Evolutionary conservation across 495 filamentous ascomycete species (phyloP), one percentile per base, ranked within the genome.

Genomic region (Neurospora sp.): DNA sequence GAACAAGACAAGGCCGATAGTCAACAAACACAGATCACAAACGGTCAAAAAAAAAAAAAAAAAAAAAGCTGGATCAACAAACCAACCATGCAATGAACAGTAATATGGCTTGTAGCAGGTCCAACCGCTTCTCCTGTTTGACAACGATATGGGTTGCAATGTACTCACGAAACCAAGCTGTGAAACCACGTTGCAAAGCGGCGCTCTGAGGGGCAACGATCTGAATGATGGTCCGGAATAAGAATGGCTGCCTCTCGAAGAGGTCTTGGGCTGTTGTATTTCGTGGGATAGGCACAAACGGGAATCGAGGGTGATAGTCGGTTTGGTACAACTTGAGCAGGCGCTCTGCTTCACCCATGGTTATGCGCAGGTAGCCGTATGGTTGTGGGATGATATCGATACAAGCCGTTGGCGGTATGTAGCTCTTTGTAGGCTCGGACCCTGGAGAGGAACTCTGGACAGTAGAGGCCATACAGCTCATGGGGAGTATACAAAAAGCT

Each of bases 41-140:
- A 31, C 27, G 27, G 27, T 3, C 27, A 31, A 31, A 31, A 31
- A 31, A 31, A 31, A 31, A 31, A 27, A 27, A 27, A 27, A 27
- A 27, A 27, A 27, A 27, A n/a, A n/a, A n/a, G n/a, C n/a, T n/a
- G n/a, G n/a, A n/a, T n/a, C n/a, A n/a, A n/a, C n/a, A n/a, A n/a
- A 71, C 68, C 72, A 38, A 80, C 78, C 78, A 80, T 7, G 71
- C 74, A 41, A 80, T 70, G 41, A 71, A 75, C 11, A 80, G 14
- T 2, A 80, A 31, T 7, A 80, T 68, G 8, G 72, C 78, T 46
- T 80, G 78, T 46, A 80, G 53, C 10, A 79, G 61, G 41, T 79
- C 80, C 22, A 82, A 71, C 4, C 73, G 61, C 53, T 75, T 74
- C 71, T 79, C 78, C 41, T 73, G 74, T 31, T 70, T 44, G 22